Evolutionary conservation across 257 asterid species (phyloP).

Genomic region (Coffea eugenioides): DNA sequence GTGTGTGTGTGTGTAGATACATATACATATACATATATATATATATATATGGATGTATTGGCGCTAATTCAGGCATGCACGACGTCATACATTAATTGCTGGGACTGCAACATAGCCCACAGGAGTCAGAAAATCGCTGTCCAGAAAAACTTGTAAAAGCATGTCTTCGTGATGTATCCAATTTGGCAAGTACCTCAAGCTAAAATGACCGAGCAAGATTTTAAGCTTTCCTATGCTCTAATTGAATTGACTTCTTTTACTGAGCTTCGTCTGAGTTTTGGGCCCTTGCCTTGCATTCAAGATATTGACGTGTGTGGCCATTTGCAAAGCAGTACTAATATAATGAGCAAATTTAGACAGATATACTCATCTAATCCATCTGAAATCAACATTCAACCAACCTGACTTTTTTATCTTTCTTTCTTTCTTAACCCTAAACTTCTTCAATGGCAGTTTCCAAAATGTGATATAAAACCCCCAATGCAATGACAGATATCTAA

Average conservation of each 20-base stretch:
- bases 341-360: not conserved
- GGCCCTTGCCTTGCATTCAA: not conserved
- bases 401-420: not conserved
- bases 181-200: conserved; percentile 9
- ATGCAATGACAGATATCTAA: not conserved
- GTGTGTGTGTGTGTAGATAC: too few relatives aligned
- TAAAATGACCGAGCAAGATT: conserved; percentile 1
- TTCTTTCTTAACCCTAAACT: not conserved
- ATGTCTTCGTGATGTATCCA: not conserved
- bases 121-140: conserved; percentile 4
- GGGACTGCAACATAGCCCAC: too few relatives aligned
- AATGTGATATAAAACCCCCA: too few relatives aligned
- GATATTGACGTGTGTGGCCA: not conserved
- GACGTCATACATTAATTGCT: too few relatives aligned
- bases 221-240: not conserved
- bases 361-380: not conserved
- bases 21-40: not conserved
- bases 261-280: not conserved
- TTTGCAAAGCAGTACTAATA: not conserved
- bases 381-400: conserved; percentile 17
- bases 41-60: too few relatives aligned
- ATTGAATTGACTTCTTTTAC: not conserved
- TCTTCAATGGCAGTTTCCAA: not conserved
- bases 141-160: conserved; percentile 5
- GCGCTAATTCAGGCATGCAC: not conserved